Percentiles rank a stretch among this genome's conserved stretches.
Evolutionary conservation across 192 early-diverging fungal genomes (phyloP).

Genomic region (Linnemannia hyalina): DNA sequence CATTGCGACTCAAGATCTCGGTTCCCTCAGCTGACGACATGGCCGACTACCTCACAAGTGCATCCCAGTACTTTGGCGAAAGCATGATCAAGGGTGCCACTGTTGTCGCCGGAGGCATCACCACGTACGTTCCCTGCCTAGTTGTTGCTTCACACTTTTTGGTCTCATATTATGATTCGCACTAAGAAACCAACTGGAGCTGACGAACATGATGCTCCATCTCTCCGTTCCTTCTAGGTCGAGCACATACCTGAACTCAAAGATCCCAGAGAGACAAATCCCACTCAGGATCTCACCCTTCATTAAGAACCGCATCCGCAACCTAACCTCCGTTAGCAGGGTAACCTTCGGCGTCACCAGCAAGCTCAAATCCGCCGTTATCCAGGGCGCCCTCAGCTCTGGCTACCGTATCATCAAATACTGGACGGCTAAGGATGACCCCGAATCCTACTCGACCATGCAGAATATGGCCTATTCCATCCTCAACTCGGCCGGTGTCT

Average conservation of each 20-base stretch:
- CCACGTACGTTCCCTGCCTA: slow-evolving; percentile 9
- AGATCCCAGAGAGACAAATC: slow-evolving; percentile 44
- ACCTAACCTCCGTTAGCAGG: slow-evolving; percentile 31
- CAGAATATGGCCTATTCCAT: slow-evolving; percentile 48
- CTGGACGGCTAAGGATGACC: slow-evolving; percentile 48
- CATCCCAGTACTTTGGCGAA: slow-evolving; percentile 48
- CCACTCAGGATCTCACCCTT: slow-evolving; percentile 48
- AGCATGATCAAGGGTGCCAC: slow-evolving; percentile 45
- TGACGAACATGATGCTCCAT: neutral
- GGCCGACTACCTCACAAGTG: slow-evolving; percentile 47
- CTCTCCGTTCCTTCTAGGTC: slow-evolving; percentile 14
- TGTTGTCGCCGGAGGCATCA: slow-evolving; percentile 44
- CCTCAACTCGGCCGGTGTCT: slow-evolving; percentile 47
- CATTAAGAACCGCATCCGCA: slow-evolving; percentile 51
- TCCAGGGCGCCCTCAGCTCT: slow-evolving; percentile 20
- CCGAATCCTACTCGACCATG: slow-evolving; percentile 43
- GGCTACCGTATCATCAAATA: slow-evolving; percentile 40
- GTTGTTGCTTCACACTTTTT: no score
- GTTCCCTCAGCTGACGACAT: slow-evolving; percentile 49
- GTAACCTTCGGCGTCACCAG: slow-evolving; percentile 28
- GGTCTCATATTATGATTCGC: neutral
- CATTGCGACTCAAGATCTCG: slow-evolving; percentile 37
- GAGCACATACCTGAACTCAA: slow-evolving; percentile 38
- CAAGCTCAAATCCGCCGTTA: slow-evolving; percentile 28
- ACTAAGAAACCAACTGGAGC: neutral